A percentile compares a stretch with the other conserved stretches of the same genome.
phyloP scores from a whole-genome alignment of 2,329 filamentous ascomycete genomes.

The Ascocoryne sarcoides region DNA sequence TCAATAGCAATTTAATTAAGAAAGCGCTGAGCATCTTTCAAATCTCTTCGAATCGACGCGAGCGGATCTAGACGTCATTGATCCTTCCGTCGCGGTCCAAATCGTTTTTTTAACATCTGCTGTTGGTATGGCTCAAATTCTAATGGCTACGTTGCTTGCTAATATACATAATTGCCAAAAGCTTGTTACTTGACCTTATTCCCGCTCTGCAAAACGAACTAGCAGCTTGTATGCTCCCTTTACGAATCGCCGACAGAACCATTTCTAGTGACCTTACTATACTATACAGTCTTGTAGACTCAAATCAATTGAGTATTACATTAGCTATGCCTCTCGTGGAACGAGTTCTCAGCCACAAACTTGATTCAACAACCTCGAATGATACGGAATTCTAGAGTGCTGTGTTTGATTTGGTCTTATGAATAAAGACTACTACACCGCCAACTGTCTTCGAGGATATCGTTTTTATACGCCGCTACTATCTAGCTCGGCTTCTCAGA shows the following conservation, averaged over 20 bases:
- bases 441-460: conserved; percentile 9
- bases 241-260: conserved; percentile 13
- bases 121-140: conserved; percentile 11
- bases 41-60: conserved; percentile 15
- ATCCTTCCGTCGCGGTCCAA: conserved; percentile 12
- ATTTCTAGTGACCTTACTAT: conserved; percentile 14
- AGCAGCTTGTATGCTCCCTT: conserved; percentile 14
- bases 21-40: conserved; percentile 13
- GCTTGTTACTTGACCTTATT: conserved; percentile 14
- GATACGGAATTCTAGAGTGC: conserved; percentile 13
- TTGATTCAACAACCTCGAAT: conserved; percentile 12
- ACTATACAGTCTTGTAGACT: conserved; percentile 14
- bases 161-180: conserved; percentile 14
- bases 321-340: conserved; percentile 14
- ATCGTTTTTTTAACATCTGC: conserved; percentile 15
- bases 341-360: conserved; percentile 12
- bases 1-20: conserved; percentile 12
- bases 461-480: conserved; percentile 15
- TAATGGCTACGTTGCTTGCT: conserved; percentile 4
- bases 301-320: conserved; percentile 12
- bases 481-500: conserved; percentile 20
- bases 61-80: conserved; percentile 9
- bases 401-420: conserved; percentile 14
- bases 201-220: conserved; percentile 9
- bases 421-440: conserved; percentile 7